Conservation (phyloP, 768 basidiomycete species). For the Mycena kentingensis region DNA sequence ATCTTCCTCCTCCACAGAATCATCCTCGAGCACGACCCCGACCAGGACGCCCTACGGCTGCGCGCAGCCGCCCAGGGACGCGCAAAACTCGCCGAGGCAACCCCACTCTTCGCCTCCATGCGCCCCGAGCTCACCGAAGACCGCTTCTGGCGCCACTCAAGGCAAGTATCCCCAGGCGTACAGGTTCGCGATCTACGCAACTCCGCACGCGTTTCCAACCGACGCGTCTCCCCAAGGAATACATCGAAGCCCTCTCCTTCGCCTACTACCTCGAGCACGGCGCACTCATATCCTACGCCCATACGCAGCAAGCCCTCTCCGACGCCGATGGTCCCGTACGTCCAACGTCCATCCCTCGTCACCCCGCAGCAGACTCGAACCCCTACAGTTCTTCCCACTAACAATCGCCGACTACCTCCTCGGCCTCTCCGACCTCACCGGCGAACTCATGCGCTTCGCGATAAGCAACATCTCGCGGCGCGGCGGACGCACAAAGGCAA, state of each 20-base stretch:
- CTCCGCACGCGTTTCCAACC: background rate
- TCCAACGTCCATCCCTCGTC: conserved; percentile 14
- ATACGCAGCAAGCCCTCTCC: conserved; percentile 66
- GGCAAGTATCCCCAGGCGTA: conserved; percentile 74
- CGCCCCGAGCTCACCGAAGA: conserved; percentile 63
- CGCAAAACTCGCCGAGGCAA: conserved; percentile 68
- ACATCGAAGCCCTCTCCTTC: conserved; percentile 91
- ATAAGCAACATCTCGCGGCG: conserved; percentile 77
- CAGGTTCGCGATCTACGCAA: conserved; percentile 51
- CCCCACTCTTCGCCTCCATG: conserved; percentile 61
- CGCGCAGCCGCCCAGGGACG: conserved; percentile 54
- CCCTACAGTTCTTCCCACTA: conserved; percentile 69
- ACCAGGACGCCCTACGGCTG: conserved; percentile 33
- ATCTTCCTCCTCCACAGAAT: conserved; percentile 92
- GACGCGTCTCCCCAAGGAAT: conserved; percentile 52
- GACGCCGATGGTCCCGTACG: conserved; percentile 70
- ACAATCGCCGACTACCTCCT: conserved; percentile 85
- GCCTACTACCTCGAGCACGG: conserved; percentile 78
- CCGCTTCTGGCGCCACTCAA: conserved; percentile 77
- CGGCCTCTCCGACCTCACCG: conserved; percentile 91
- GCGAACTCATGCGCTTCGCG: conserved; percentile 95
- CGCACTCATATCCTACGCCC: conserved; percentile 63
- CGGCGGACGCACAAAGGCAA: conserved; percentile 65
- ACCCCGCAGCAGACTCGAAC: background rate
- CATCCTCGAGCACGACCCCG: conserved; percentile 38